A percentile compares a stretch with the other conserved stretches of the same genome.
Evolutionary conservation across 345 rosid genomes (phyloP).

Genomic region (Ceriops zippeliana): DNA sequence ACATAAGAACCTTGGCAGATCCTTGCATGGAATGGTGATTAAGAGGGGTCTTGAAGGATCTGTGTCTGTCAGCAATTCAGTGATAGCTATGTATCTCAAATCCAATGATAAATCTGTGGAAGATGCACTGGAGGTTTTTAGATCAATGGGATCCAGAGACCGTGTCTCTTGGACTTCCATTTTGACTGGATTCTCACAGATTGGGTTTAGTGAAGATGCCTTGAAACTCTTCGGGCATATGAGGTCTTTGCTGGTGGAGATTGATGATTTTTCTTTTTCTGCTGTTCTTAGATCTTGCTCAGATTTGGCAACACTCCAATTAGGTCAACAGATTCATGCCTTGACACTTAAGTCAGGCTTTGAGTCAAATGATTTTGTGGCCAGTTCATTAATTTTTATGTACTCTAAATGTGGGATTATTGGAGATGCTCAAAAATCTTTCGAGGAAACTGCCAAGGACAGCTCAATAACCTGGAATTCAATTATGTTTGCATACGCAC

Average conservation of each 20-base stretch:
- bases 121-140: slow-evolving; percentile 47
- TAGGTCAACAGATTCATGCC: slow-evolving; percentile 69
- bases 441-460: slow-evolving; percentile 44
- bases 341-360: slow-evolving; percentile 51
- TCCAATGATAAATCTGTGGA: slow-evolving; percentile 42
- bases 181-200: slow-evolving; percentile 61
- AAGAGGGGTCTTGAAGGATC: slow-evolving; percentile 59
- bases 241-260: slow-evolving; percentile 44
- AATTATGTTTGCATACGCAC: slow-evolving; percentile 72
- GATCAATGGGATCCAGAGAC: slow-evolving; percentile 52
- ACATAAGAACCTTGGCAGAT: slow-evolving; percentile 37
- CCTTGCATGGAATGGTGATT: slow-evolving; percentile 55
- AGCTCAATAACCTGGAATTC: slow-evolving; percentile 67
- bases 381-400: slow-evolving; percentile 71
- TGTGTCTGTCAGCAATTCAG: slow-evolving; percentile 54
- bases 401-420: slow-evolving; percentile 75
- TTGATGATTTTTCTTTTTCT: slow-evolving; percentile 64
- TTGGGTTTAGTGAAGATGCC: slow-evolving; percentile 51
- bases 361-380: slow-evolving; percentile 58
- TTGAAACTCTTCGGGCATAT: slow-evolving; percentile 46
- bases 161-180: slow-evolving; percentile 74
- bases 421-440: slow-evolving; percentile 53
- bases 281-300: slow-evolving; percentile 76
- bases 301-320: slow-evolving; percentile 61
- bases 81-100: slow-evolving; percentile 62